Base-by-base conservation (phyloP, 2,329 filamentous ascomycete species). In the Aspergillus arachidicola region DNA sequence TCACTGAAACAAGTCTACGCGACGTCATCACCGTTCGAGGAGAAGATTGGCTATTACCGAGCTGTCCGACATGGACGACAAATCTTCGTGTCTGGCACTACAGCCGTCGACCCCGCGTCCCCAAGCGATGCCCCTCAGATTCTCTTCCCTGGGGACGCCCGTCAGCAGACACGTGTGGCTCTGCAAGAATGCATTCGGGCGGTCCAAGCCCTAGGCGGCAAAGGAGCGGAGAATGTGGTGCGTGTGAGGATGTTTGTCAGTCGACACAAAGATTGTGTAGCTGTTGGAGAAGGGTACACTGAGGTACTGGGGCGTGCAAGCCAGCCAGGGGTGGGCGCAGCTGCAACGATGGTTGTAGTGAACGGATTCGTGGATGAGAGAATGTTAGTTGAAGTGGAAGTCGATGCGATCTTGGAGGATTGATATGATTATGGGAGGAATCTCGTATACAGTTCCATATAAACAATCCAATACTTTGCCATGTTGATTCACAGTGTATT, bases 311-410 rank as follows among this genome's bases (percentile, higher is more conserved):
- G 74, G 1, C 70, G 68, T 38, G 55, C 70, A 4, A 63, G 67
- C 41, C 66, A 67, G 4, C 63, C 62, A 9, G 70, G 68, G 34
- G 61, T 75, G 19, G 73, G 74, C 46, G 70, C 75, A 3, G 75
- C 72, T 21, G 76, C 76, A 38, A 79, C 76, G 6, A 76, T 79
- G 75, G 68, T 80, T 60, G 75, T 79, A 23, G 76, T 78, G 14
- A 67, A 70, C 63, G 76, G 77, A 12, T 79, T 79, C 64, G 71
- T 79, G 14, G 71, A 79, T 64, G 65, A 66, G 34, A 68, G 68
- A 28, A 79, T 79, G 75, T 65, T 78, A 54, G 76, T 79, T n/a
- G 77, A 79, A 64, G 70, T 79, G 55, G 76, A 79, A 58, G 74
- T 78, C 36, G 76, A 79, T 73, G 77, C 76, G 14, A 69, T 78